Base-by-base conservation (phyloP, 257 asterid species). In the Capsicum chinense region DNA sequence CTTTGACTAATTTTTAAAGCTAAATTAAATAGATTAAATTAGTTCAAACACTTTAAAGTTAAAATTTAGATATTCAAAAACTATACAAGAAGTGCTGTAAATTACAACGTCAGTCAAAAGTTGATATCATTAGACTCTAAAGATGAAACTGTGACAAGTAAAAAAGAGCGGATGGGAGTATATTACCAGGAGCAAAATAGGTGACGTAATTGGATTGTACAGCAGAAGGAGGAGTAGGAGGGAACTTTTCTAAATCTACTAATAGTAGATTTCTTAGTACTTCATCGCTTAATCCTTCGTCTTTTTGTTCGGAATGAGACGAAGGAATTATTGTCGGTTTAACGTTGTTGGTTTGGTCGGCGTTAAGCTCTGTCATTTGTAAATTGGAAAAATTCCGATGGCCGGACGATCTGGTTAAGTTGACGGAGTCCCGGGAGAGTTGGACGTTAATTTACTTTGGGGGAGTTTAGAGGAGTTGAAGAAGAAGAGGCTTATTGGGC, bases 171-270 rank as follows among this genome's bases (percentile, higher is more conserved):
- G 44, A 39, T 5, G 44, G 44, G 44, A 39, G 44, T 39, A 39
- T 39, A 33, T 16, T 76, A 94, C 99, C 99, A 2, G 95, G 94
- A 85, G 93, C 92, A 85, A 88, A 93, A 83, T 85, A 93, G 19
- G 95, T 93, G 2, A 88, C 81, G 84, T 93, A 94, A 87, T 94
- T 96, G 89, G 94, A 82, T 88, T 92, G 89, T 0, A 92, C 87
- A 9, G 98, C 95, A 3, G 98, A 90, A 54, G 94, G 94, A 44
- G 99, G 98, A 70, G 83, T 56, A 13, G 33, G 79, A 56, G 95
- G 98, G 84, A 96, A 91, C 42, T 90, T 92, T 16, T 92, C 91
- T 7, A 91, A 82, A 83, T 90, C 88, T 19, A 97, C 97, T 86
- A 93, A 60, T 85, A 94, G 81, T 86, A 94, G 97, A 84, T 90